Evolutionary conservation across 2,329 filamentous ascomycete species (phyloP), one percentile per base, ranked within the genome.

Genomic region (Cytospora chrysosperma): DNA sequence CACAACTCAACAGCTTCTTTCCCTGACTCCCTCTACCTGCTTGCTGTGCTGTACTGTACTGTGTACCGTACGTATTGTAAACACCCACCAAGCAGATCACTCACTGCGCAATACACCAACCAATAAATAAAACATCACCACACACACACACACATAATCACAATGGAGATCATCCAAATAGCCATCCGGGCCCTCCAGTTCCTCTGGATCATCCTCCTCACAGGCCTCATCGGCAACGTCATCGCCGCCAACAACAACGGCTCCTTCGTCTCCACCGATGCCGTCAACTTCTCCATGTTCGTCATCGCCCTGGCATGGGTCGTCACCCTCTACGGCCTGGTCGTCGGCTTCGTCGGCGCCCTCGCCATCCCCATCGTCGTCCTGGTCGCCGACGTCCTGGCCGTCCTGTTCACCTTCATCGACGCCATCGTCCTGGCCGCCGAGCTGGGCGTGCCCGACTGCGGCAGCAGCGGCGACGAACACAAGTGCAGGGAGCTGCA

Each of bases 401-500:
- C 86, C 59, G 79, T 83, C 2, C 73, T 93, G 61, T 90, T 93
- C 79, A 88, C 85, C 68, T 86, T 93, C 71, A 87, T 91, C 74
- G 84, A 79, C 62, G 89, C 84, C 66, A 81, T 93, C 65, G 89
- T 91, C 12, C 81, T 91, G 50, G 84, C 91, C 5, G 88, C 89
- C 27, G 87, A 88, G 75, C 82, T 93, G 10, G 76, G 78, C n/a
- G 85, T 83, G 8, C 85, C 87, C 72, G 87, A 89, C 81, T 94
- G 91, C 77, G 79, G 79, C 69, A 84, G 87, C 70, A 27, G 66
- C 28, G 84, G 87, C 71, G 24, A 67, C 49, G 75, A 80, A 73
- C 86, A 88, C 78, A 84, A 89, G 68, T 93, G 91, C 78, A 87
- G 85, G 67, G 86, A 92, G 77, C 84, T 91, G 19, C 90, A 93